Conservation (phyloP, 768 basidiomycete genomes). For the Boletus rubropictus region DNA sequence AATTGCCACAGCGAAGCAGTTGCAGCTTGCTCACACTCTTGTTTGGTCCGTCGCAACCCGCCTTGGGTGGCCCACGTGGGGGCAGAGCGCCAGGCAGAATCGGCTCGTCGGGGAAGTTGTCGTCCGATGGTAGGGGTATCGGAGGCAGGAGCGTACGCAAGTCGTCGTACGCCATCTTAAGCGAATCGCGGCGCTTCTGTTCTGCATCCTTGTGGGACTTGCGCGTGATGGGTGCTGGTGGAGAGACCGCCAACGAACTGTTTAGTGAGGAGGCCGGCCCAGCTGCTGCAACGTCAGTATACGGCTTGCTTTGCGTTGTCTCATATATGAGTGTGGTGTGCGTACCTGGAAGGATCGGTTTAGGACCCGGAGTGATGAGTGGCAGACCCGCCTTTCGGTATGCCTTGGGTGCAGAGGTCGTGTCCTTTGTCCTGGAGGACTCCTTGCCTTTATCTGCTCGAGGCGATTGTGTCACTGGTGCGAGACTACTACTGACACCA, state of each 20-base stretch:
- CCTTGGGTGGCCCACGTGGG: slow-evolving; percentile 82
- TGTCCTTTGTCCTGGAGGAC: slow-evolving; percentile 26
- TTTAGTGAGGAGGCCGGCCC: slow-evolving; percentile 29
- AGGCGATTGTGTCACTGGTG: slow-evolving; percentile 26
- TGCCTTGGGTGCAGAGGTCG: slow-evolving; percentile 15
- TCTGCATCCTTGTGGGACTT: slow-evolving; percentile 94
- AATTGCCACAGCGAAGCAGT: slow-evolving; percentile 84
- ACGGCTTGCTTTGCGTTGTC: not conserved
- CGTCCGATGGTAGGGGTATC: slow-evolving; percentile 76
- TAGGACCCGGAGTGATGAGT: slow-evolving; percentile 51
- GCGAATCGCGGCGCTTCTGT: slow-evolving; percentile 93
- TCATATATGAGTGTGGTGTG: not conserved
- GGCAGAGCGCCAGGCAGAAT: slow-evolving; percentile 83
- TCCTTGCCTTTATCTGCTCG: slow-evolving; percentile 27
- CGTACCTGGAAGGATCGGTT: slow-evolving; percentile 69
- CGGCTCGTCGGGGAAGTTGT: slow-evolving; percentile 64
- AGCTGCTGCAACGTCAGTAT: slow-evolving; percentile 23
- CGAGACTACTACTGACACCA: slow-evolving; percentile 44
- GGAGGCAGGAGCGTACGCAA: slow-evolving; percentile 80
- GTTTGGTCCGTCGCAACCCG: slow-evolving; percentile 86
- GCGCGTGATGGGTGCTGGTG: slow-evolving; percentile 49
- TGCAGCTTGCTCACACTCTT: slow-evolving; percentile 93
- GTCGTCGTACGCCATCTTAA: slow-evolving; percentile 91
- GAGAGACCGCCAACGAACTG: slow-evolving; percentile 26
- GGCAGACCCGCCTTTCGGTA: slow-evolving; percentile 27